Base-by-base conservation (phyloP, 192 early-diverging fungal genomes). In the Umbelopsis sp. region DNA sequence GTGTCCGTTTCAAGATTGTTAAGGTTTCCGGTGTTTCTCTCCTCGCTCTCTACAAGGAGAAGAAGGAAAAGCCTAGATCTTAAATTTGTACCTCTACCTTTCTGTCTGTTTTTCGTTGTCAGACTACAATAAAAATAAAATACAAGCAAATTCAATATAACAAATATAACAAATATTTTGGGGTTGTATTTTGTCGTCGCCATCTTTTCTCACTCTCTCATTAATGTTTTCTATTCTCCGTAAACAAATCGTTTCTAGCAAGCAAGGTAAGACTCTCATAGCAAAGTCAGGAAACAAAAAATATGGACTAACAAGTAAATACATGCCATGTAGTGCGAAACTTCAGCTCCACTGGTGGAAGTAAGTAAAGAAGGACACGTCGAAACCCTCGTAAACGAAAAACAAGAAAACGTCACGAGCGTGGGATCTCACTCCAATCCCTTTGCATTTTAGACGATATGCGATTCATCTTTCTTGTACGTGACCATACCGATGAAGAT, bases 1-100 rank as follows among this genome's bases (percentile, higher is more conserved):
- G 97, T 94, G 94, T 97, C 77, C 96, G 97, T 77, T 99, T 99
- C 94, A 99, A 99, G 95, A 90, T 97, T 78, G 96, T 98, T 84
- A 97, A 98, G 90, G 97, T 99, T 77, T 91, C 97, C 73, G 96
- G 96, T 86, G 97, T 99, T 74, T 93, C 96, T 41, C 95, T 99
- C 74, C 85, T 97, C 56, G 96, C 97, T 80, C 84, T 99, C 84
- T 99, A 93, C 90, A 99, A 97, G 91, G 97, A 99, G 89, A 99
- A 99, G 95, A 99, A 99, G 93, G 97, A 97, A 90, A 98, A 98
- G 92, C 94, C 94, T 78, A 89, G 96, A 73, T 90, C 92, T 73
- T 94, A 94, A 89, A 73, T 72, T 34, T 62, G 31, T 32, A 34
- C 26, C 31, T 62, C 56, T 31, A 56, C 24, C 52, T 12, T 53